Evolutionary conservation across 768 basidiomycete species (phyloP), one percentile per base, ranked within the genome.

Genomic region (Collybiopsis confluens): DNA sequence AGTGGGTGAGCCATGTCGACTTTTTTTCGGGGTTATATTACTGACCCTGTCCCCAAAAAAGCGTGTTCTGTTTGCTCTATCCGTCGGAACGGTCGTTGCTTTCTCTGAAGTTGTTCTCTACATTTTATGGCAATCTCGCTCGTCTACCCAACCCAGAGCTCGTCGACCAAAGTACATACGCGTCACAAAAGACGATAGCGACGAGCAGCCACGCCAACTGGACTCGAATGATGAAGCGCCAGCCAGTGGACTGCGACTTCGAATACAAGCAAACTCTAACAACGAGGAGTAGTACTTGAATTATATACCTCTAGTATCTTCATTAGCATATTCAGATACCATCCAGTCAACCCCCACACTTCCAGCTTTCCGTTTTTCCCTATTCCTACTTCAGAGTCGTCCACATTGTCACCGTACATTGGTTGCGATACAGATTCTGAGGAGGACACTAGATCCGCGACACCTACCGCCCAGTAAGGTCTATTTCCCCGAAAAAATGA

Each of bases 271-370:
- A 18, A 43, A 38, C 30, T 45, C 18, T 47, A 24, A 20, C 47
- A 43, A 16, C 9, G 53, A 21, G 26, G 37, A 24, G 30, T 27
- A 44, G 45, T 52, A 7, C n/a, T n/a, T n/a, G n/a, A 40, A 28
- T 13, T 45, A 62, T 82, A 78, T 30, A 81, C 70, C 45, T 70
- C 68, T 58, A 88, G 62, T 18, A 68, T 70, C 57, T 73, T 77
- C 81, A 89, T 81, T 59, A 90, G 68, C 45, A 79, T 60, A 43
- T 76, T 78, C 50, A 90, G 72, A 70, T 90, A 92, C 88, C 89
- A 91, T 33, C 89, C 90, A 20, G 90, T 90, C 62, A 92, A 68
- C 0, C 90, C 89, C 88, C 90, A 92, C 24, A 90, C 81, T 62
- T 91, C 86, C 15, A 90, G 66, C 54, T 72, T 71, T 10, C 74